phyloP scores from a whole-genome alignment of 2,329 filamentous ascomycete genomes.

The Trichoderma sp. region DNA sequence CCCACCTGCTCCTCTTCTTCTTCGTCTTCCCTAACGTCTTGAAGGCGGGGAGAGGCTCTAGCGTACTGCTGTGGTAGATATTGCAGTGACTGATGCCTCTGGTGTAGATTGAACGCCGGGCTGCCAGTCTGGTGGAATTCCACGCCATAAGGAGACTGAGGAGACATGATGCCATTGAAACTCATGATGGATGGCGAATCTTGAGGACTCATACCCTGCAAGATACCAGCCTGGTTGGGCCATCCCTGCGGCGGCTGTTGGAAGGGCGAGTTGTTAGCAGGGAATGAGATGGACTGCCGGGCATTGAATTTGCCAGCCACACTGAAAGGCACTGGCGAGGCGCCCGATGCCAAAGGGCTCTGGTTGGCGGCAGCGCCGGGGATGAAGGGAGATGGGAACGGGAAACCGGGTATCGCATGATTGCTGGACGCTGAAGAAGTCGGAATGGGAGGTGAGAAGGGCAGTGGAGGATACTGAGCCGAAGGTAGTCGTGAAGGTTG shows the following conservation, averaged over 20 bases:
- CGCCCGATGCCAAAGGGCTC: slow-evolving; percentile 67
- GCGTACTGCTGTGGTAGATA: slow-evolving; percentile 60
- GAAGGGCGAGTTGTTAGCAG: slow-evolving; percentile 67
- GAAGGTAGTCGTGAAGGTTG: slow-evolving; percentile 72
- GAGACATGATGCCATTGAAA: slow-evolving; percentile 62
- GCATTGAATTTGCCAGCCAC: slow-evolving; percentile 66
- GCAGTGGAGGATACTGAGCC: slow-evolving; percentile 72
- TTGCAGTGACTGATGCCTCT: slow-evolving; percentile 63
- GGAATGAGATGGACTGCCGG: slow-evolving; percentile 72
- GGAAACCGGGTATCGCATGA: slow-evolving; percentile 58
- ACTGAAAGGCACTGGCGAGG: slow-evolving; percentile 73
- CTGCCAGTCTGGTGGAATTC: slow-evolving; percentile 52
- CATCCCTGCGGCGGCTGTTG: slow-evolving; percentile 63
- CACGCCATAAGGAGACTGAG: slow-evolving; percentile 64
- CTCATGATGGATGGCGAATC: slow-evolving; percentile 67
- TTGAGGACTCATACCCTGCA: slow-evolving; percentile 57
- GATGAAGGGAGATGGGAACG: slow-evolving; percentile 63
- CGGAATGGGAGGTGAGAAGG: slow-evolving; percentile 83
- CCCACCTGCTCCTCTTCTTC: slow-evolving; percentile 66
- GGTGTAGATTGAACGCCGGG: slow-evolving; percentile 52
- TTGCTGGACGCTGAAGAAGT: slow-evolving; percentile 78
- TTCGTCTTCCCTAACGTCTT: slow-evolving; percentile 73
- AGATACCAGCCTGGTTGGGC: slow-evolving; percentile 60
- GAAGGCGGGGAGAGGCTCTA: slow-evolving; percentile 64
- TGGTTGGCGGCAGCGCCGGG: slow-evolving; percentile 63